A percentile compares a stretch with the other conserved stretches of the same genome.
Conservation (phyloP, 2,329 filamentous ascomycete genomes). For the Cercospora beticola region DNA sequence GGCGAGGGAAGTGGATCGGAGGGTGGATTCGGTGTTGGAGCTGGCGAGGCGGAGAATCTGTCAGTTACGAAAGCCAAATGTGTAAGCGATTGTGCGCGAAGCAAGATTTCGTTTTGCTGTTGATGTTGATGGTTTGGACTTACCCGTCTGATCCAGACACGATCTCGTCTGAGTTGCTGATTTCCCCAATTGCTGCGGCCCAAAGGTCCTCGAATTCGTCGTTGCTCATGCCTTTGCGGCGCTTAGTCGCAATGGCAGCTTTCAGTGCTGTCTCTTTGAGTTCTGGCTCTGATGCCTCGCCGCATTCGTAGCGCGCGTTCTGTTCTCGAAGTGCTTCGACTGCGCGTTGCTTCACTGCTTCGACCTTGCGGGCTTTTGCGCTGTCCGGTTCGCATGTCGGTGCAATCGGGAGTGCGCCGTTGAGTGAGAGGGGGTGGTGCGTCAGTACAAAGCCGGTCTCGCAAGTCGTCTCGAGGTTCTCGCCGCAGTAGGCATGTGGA, state of each 20-base stretch:
- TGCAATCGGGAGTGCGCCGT: constrained; percentile 77
- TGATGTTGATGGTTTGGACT: constrained; percentile 41
- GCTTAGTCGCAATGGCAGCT: constrained; percentile 69
- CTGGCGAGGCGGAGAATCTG: constrained; percentile 71
- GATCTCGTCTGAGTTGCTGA: constrained; percentile 63
- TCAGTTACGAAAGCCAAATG: constrained; percentile 61
- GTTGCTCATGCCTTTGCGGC: constrained; percentile 78
- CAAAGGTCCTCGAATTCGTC: constrained; percentile 91
- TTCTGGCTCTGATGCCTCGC: constrained; percentile 67
- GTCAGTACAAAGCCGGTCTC: constrained; percentile 84
- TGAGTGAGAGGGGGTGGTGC: constrained; percentile 77
- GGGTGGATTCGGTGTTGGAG: constrained; percentile 52
- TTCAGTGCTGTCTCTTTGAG: constrained; percentile 71
- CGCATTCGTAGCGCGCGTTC: constrained; percentile 87
- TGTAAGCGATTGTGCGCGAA: constrained; percentile 19
- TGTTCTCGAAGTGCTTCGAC: constrained; percentile 83
- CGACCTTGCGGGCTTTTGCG: constrained; percentile 83
- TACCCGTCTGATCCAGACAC: constrained; percentile 58
- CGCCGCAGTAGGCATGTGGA: constrained; percentile 82
- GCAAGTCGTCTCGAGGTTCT: constrained; percentile 73
- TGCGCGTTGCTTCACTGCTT: constrained; percentile 81
- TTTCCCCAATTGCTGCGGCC: constrained; percentile 70
- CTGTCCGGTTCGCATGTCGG: constrained; percentile 94
- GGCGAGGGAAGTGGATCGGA: constrained; percentile 88
- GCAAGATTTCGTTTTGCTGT: background rate